Evolutionary conservation across 2,329 filamentous ascomycete species (phyloP).

Genomic region (Colletotrichum falcatum): DNA sequence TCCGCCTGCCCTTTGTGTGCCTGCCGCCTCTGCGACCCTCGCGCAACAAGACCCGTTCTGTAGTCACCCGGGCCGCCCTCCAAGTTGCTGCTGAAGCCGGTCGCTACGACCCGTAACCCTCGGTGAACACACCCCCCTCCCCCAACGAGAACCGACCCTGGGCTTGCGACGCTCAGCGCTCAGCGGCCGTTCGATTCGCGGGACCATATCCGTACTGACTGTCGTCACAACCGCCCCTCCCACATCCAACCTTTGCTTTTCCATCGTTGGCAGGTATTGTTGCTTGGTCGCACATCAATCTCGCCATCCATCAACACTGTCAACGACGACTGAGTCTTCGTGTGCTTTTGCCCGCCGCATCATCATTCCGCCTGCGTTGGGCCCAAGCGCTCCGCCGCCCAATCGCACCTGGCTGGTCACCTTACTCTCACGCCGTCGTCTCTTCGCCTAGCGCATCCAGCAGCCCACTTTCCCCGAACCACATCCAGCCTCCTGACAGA

Average conservation of each 20-base stretch:
- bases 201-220: slow-evolving; percentile 27
- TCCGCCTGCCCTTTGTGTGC: neutral
- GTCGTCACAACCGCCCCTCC: slow-evolving; percentile 16
- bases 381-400: slow-evolving; percentile 31
- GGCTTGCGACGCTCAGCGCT: slow-evolving; percentile 21
- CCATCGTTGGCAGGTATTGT: slow-evolving; percentile 4
- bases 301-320: slow-evolving; percentile 1
- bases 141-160: slow-evolving; percentile 12
- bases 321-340: slow-evolving; percentile 4
- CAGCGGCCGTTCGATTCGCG: slow-evolving; percentile 26
- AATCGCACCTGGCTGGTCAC: slow-evolving; percentile 20
- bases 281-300: slow-evolving; percentile 2
- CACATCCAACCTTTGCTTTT: neutral
- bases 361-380: slow-evolving; percentile 16
- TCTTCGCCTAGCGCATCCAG: slow-evolving; percentile 15
- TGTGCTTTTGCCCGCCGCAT: slow-evolving; percentile 6
- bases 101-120: slow-evolving; percentile 4
- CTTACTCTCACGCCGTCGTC: slow-evolving; percentile 7
- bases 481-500: slow-evolving; percentile 13
- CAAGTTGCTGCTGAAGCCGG: slow-evolving; percentile 14
- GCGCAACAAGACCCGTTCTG: neutral
- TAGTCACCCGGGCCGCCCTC: neutral
- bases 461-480: slow-evolving; percentile 19
- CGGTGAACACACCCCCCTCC: no score
- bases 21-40: neutral